These are phyloP conservation scores for Trichoderma sp. DNA, from an alignment of 2,329 filamentous ascomycete species.

Conservation along the genomic window DNA sequence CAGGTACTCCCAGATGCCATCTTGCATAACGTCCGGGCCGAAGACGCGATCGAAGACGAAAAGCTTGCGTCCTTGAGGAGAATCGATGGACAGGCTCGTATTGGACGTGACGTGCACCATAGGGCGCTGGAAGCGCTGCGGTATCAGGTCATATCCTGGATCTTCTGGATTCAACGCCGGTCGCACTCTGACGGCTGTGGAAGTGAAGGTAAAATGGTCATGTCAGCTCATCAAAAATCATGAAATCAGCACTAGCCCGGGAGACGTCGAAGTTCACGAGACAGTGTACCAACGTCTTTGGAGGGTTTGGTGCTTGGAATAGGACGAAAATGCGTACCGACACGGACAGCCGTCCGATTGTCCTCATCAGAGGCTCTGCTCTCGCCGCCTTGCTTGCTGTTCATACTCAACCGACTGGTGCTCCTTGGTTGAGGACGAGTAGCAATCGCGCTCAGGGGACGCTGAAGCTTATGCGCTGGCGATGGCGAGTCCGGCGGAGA, in stretches of 20 bases:
- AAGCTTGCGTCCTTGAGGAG: conserved; percentile 86
- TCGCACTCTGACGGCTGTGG: conserved; percentile 82
- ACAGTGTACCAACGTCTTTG: neutral
- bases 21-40: conserved; percentile 74
- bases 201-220: neutral
- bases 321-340: conserved; percentile 66
- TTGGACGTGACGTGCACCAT: conserved; percentile 87
- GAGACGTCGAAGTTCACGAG: neutral
- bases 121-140: conserved; percentile 88
- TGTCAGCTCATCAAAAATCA: conserved; percentile 4
- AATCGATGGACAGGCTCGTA: conserved; percentile 84
- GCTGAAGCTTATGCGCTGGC: conserved; percentile 54
- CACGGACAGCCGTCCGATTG: conserved; percentile 87
- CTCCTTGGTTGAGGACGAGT: conserved; percentile 65
- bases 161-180: conserved; percentile 80
- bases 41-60: conserved; percentile 98
- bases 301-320: neutral
- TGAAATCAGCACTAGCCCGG: neutral
- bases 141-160: conserved; percentile 91
- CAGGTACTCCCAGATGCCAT: conserved; percentile 92
- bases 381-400: conserved; percentile 70
- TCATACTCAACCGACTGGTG: conserved; percentile 81
- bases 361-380: conserved; percentile 90
- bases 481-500: conserved; percentile 72
- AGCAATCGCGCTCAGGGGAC: conserved; percentile 74